Percentiles rank a stretch among this genome's conserved stretches.
Evolutionary conservation across 106 monocot species (phyloP).

Genomic region (Platanthera guangdongensis): DNA sequence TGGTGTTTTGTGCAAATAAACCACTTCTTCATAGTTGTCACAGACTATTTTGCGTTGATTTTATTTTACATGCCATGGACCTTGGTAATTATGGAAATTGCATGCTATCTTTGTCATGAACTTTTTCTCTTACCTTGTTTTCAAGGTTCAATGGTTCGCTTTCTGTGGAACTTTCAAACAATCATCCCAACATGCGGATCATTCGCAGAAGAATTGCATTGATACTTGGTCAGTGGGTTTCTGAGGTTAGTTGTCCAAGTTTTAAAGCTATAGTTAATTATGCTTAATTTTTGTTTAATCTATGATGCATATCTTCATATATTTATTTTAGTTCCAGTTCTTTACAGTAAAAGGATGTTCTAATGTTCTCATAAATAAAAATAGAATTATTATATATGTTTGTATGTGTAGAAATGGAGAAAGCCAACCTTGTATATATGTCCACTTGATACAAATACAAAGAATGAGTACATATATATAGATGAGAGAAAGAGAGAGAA

Average conservation of each 20-base stretch:
- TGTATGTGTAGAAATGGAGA: no score
- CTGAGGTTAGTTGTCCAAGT: constrained; percentile 59
- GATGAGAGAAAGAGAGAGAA: no score
- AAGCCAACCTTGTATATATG: no score
- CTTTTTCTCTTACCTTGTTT: not conserved
- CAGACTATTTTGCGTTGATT: not conserved
- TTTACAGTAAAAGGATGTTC: no score
- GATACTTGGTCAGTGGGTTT: constrained; percentile 89
- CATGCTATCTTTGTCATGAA: not conserved
- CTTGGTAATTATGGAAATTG: not conserved
- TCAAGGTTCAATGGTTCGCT: constrained; percentile 82
- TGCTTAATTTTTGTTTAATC: no score
- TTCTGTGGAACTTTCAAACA: constrained; percentile 67
- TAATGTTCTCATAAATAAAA: no score
- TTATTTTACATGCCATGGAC: not conserved
- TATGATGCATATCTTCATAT: no score
- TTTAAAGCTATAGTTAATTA: not conserved
- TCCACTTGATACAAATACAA: no score
- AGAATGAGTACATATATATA: no score
- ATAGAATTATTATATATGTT: no score
- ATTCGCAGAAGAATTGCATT: constrained; percentile 89
- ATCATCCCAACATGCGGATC: constrained; percentile 89
- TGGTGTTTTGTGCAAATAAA: not conserved
- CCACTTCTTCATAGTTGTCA: not conserved
- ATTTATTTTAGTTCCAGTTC: no score